Conservation (phyloP, 371 early-diverging fungal genomes). For the Mortierella sp. region DNA sequence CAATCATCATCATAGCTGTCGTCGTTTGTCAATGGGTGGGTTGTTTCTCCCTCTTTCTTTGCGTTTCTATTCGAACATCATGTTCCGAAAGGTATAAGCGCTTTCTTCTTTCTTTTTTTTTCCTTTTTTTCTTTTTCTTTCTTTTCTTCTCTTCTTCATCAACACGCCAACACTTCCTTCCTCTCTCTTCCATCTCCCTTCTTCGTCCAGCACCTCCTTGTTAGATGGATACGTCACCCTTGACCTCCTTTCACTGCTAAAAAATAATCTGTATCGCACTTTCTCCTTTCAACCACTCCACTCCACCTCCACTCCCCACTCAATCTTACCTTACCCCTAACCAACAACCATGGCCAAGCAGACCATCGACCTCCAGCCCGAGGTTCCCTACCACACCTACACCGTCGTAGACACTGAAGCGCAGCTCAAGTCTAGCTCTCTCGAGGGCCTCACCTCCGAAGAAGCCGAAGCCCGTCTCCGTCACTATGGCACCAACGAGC, state of each 20-base stretch:
- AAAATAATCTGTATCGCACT: no score
- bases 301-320: background rate
- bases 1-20: no score
- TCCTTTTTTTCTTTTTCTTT: background rate
- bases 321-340: background rate
- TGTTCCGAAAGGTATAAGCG: background rate
- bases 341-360: slow-evolving; percentile 14
- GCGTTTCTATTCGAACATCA: background rate
- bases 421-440: slow-evolving; percentile 16
- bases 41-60: background rate
- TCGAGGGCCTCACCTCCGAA: slow-evolving; percentile 72
- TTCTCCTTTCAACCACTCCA: background rate
- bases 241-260: background rate
- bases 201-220: background rate
- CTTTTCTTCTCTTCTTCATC: background rate
- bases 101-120: background rate
- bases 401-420: slow-evolving; percentile 23
- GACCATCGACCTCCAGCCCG: slow-evolving; percentile 17
- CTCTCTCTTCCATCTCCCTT: background rate
- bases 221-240: background rate
- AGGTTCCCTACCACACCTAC: slow-evolving; percentile 22
- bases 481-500: slow-evolving; percentile 80
- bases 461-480: slow-evolving; percentile 64
- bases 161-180: background rate
- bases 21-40: no score